Percentiles rank a stretch among this genome's conserved stretches.
Evolutionary conservation across 805 yeast genomes (phyloP).

Genomic region (Pichia eremophila): DNA sequence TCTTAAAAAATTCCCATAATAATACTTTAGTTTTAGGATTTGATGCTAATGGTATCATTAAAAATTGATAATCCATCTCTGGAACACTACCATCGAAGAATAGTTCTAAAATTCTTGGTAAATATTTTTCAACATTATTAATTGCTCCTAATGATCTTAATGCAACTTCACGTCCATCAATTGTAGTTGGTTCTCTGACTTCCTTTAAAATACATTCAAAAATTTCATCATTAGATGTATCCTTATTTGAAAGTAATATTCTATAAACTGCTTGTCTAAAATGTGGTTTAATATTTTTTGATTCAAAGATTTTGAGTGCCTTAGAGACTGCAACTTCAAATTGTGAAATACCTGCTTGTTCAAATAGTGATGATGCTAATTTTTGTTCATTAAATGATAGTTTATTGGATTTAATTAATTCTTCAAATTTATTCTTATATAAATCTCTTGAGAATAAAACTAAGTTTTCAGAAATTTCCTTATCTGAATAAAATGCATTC

Average conservation of each 20-base stretch:
- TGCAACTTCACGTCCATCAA: constrained; percentile 52
- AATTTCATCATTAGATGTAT: constrained; percentile 25
- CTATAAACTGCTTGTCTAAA: constrained; percentile 34
- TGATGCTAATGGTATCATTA: constrained; percentile 36
- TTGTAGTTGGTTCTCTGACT: constrained; percentile 39
- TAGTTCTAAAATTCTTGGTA: constrained; percentile 31
- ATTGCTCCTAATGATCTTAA: constrained; percentile 45
- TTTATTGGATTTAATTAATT: constrained; percentile 8
- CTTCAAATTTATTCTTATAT: constrained; percentile 26
- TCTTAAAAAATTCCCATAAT: constrained; percentile 43
- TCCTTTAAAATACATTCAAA: constrained; percentile 37
- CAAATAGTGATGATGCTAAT: constrained; percentile 32
- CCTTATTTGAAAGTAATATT: constrained; percentile 32
- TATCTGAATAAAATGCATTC: constrained; percentile 29
- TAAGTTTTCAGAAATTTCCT: constrained; percentile 21
- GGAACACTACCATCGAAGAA: constrained; percentile 38
- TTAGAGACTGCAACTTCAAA: constrained; percentile 28
- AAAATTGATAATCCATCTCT: constrained; percentile 50
- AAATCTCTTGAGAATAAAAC: constrained; percentile 25
- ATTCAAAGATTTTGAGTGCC: constrained; percentile 8
- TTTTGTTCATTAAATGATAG: constrained; percentile 20
- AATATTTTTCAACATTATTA: constrained; percentile 24
- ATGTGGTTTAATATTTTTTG: constrained; percentile 27
- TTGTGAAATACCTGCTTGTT: constrained; percentile 30
- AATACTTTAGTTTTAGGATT: constrained; percentile 34